Percentiles rank a stretch among this genome's conserved stretches.
These are phyloP conservation scores for Cordyceps sp. DNA, from an alignment of 2,329 filamentous ascomycete species.

Conservation along the genomic window DNA sequence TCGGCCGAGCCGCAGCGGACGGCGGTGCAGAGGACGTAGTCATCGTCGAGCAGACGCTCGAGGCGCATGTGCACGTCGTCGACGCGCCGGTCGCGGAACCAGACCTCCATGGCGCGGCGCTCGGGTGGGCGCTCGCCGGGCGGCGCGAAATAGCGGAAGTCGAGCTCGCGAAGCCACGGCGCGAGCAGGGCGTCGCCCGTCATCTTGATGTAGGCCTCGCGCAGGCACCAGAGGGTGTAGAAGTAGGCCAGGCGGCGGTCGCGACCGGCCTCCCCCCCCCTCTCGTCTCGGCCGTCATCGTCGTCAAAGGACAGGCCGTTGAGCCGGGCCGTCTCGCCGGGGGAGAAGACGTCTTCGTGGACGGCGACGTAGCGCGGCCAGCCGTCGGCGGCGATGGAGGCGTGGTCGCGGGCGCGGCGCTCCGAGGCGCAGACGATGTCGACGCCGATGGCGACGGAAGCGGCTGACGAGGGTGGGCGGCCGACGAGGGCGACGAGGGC, in stretches of 20 bases:
- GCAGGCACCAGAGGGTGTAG: slow-evolving; percentile 64
- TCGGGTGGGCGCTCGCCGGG: slow-evolving; percentile 19
- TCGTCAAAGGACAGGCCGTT: slow-evolving; percentile 23
- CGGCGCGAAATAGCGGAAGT: slow-evolving; percentile 48
- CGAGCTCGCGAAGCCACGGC: slow-evolving; percentile 52
- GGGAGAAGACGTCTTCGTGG: slow-evolving; percentile 53
- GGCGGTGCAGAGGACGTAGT: slow-evolving; percentile 38
- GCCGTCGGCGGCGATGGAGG: slow-evolving; percentile 38
- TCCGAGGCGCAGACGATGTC: slow-evolving; percentile 66
- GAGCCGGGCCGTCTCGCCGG: slow-evolving; percentile 44
- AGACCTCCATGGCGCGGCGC: slow-evolving; percentile 11
- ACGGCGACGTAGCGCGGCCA: slow-evolving; percentile 55
- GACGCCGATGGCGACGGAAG: slow-evolving; percentile 39
- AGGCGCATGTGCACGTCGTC: slow-evolving; percentile 18
- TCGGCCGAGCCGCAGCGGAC: slow-evolving; percentile 14
- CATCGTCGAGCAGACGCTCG: slow-evolving; percentile 23
- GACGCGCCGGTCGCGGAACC: slow-evolving; percentile 12
- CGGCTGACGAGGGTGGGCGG: slow-evolving; percentile 11
- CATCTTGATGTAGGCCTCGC: slow-evolving; percentile 73
- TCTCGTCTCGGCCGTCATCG: too few relatives aligned
- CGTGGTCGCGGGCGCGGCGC: slow-evolving; percentile 43
- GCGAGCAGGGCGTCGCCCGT: slow-evolving; percentile 64
- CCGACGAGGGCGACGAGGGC: slow-evolving; percentile 41
- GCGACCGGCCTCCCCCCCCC: slow-evolving; percentile 2
- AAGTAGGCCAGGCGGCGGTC: slow-evolving; percentile 52